phyloP scores from a whole-genome alignment of 495 filamentous ascomycete species.

The Penicillium bialowiezense region DNA sequence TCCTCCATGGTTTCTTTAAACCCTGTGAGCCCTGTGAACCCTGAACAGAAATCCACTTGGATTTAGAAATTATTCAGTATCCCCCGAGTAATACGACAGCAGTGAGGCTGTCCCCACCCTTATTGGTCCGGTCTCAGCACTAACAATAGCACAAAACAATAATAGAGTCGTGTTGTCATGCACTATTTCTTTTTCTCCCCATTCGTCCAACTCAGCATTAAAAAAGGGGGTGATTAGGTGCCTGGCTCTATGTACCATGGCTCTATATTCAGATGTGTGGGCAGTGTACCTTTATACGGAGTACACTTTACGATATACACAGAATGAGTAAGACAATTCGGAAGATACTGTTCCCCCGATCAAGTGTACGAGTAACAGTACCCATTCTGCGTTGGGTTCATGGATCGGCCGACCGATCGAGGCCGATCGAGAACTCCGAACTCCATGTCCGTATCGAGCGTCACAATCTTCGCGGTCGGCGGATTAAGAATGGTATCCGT shows the following conservation, averaged over 20 bases:
- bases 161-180: constrained; percentile 10
- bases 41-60: too few species aligned
- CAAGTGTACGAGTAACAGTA: constrained; percentile 25
- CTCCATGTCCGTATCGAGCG: constrained; percentile 24
- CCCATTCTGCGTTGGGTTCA: constrained; percentile 14
- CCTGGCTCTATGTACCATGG: not conserved
- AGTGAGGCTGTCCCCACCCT: not conserved
- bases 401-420: constrained; percentile 23
- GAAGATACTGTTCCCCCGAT: not conserved
- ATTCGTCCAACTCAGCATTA: not conserved
- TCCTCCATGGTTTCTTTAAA: not conserved
- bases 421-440: constrained; percentile 26
- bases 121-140: constrained; percentile 11
- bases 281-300: too few species aligned
- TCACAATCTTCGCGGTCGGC: constrained; percentile 17
- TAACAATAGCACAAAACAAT: constrained; percentile 1
- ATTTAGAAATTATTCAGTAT: too few species aligned
- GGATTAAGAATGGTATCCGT: constrained; percentile 24
- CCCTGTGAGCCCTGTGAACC: too few species aligned
- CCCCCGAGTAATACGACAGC: not conserved
- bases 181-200: constrained; percentile 5
- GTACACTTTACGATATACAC: too few species aligned
- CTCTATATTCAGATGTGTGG: not conserved
- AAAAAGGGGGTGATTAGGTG: not conserved
- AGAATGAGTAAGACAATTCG: not conserved